These are phyloP conservation scores for Cadophora sp. DNA, from an alignment of 2,329 filamentous ascomycete genomes.

Conservation along the genomic window DNA sequence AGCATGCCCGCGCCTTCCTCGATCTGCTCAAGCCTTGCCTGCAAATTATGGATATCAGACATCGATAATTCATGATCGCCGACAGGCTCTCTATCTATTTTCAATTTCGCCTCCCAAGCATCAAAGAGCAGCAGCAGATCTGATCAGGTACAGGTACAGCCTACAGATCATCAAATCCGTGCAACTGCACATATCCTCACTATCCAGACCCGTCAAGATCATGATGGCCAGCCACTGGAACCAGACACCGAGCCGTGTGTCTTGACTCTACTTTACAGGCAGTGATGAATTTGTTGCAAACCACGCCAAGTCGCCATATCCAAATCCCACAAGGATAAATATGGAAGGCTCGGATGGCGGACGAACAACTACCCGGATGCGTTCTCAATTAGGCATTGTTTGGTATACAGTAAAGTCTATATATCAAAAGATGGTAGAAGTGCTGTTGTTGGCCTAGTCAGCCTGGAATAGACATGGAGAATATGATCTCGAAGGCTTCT, in stretches of 20 bases:
- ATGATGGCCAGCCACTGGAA: neutral
- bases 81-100: slow-evolving; percentile 9
- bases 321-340: slow-evolving; percentile 2
- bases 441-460: neutral
- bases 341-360: neutral
- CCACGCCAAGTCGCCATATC: slow-evolving; percentile 9
- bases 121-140: neutral
- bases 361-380: slow-evolving; percentile 10
- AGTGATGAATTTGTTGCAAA: neutral
- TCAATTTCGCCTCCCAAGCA: slow-evolving; percentile 7
- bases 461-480: neutral
- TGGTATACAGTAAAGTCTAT: slow-evolving; percentile 14
- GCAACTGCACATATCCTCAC: neutral
- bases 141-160: neutral
- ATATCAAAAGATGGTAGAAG: neutral
- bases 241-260: neutral
- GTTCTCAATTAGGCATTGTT: slow-evolving; percentile 14
- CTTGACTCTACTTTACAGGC: neutral
- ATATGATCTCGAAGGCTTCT: neutral
- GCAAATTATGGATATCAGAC: slow-evolving; percentile 10
- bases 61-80: slow-evolving; percentile 9
- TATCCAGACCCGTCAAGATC: neutral
- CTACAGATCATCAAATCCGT: neutral
- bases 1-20: slow-evolving; percentile 5
- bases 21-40: slow-evolving; percentile 2